Evolutionary conservation across 176 grass and related monocot genomes (phyloP), one percentile per base, ranked within the genome.

Genomic region (Tillandsia leiboldiana): DNA sequence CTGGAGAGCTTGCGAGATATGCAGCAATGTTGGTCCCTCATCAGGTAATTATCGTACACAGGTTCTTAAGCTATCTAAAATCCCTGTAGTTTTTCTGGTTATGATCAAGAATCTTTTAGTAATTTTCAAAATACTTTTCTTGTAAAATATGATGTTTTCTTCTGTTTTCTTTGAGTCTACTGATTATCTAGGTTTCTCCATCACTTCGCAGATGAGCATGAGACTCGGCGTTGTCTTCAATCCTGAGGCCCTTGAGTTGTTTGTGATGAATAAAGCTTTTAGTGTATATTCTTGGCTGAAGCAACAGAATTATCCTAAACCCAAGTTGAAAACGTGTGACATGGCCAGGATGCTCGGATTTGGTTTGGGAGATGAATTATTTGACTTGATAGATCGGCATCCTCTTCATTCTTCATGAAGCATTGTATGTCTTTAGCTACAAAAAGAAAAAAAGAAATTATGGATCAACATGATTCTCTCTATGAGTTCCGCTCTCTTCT

Each of bases 341-440:
- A 91, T 96, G 92, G 86, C 88, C 26, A 86, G 81, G 67, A 96
- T 96, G 92, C 78, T 96, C 0, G 92, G 92, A 54, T 96, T 86
- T 8, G 92, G 92, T 49, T 71, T 96, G 8, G 83, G 86, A 10
- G 88, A 96, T 12, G 78, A 88, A 64, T 50, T 96, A 51, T 91
- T 91, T 9, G 81, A 96, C 68, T 80, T 91, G 70, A 91, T 96
- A 9, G 85, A 96, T 48, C 85, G 69, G 29, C 57, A 83, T 48
- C 78, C 88, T 73, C 12, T 80, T 57, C 54, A 12, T 67, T 17
- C 50, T 18, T 54, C 47, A 2, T 91, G 62, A 78, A 42, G 56
- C 33, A 42, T 2, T 61, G 22, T 15, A 61, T 18, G 56, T 18
- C 17, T 61, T 1, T 9, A 61, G 22, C 56, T 18, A 61, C 56